Base-by-base conservation (phyloP, 2,329 filamentous ascomycete species). In the Penicillium hordei region DNA sequence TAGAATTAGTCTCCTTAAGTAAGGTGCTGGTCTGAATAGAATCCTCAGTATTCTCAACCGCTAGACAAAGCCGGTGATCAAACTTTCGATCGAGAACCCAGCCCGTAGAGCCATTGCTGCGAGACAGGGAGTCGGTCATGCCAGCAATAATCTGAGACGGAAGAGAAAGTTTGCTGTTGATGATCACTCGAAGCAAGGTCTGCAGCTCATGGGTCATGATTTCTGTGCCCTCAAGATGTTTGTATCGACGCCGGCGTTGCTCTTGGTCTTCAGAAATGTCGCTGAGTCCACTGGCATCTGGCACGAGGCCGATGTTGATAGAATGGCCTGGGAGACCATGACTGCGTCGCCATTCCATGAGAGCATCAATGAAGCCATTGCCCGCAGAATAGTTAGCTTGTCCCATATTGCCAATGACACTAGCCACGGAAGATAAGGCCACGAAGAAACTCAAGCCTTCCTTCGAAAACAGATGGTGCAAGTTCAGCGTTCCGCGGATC, bases 311-410 rank as follows among this genome's bases (percentile, higher is more conserved):
- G 44, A 65, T 60, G 38, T 66, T 66, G 25, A 66, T 65, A 5
- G 55, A 60, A 31, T 60, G 44, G 1, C 64, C 64, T 2, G 57
- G 34, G 1, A 66, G 51, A 2, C 58, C 56, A 15, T 62, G 52
- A 15, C 39, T 52, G 1, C 55, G 57, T 19, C 61, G 60, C 61
- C 61, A 62, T 33, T 57, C 60, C 61, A 64, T 62, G 31, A 68
- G 57, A 8, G 49, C 59, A 29, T 66, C 65, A 25, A 65, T 63
- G 49, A 63, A 65, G 3, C 55, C 56, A 63, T 84, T 83, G 5
- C 81, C 83, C 0, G 83, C 82, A 2, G 82, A 80, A 60, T 86
- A 86, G 68, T 84, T 85, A 15, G 82, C 79, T 59, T 86, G 84
- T 0, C 82, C 82, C 5, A 81, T 79, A 61, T 81, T 85, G 33